Base-by-base conservation (phyloP, 2,329 filamentous ascomycete genomes). In the Diaporthe citri region DNA sequence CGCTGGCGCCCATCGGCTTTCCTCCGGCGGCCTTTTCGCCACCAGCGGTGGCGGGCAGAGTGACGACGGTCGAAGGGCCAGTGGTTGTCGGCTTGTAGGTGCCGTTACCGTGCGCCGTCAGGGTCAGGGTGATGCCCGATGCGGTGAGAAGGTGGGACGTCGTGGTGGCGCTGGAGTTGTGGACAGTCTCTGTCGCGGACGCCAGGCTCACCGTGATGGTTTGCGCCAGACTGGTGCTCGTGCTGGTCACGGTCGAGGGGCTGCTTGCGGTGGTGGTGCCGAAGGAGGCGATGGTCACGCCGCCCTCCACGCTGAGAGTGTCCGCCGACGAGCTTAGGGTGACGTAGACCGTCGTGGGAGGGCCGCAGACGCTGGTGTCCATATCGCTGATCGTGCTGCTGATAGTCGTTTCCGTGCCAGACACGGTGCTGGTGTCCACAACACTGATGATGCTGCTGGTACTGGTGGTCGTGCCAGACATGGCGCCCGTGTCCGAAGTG, bases 11-110 rank as follows among this genome's bases (percentile, higher is more conserved):
- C 55, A 76, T 20, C 3, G 74, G 74, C 67, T 77, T 76, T 46
- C 80, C 82, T 74, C 82, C 79, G 2, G 80, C 79, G 74, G 81
- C 80, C 79, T 83, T 84, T 74, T 77, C 79, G 4, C 79, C 82
- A 39, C 79, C 80, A 36, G 84, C 85, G 64, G 81, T 77, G 64
- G 82, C 76, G 71, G 83, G 75, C 25, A 72, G 17, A 12, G 57
- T 55, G n/a, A 59, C 48, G 41, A 81, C 79, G 41, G 51, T 39
- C 20, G 71, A 56, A 22, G 73, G 71, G 59, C 74, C 76, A 2
- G 78, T 79, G 71, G 73, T 77, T 25, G 83, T 77, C 52, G 83
- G 78, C 73, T 8, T 59, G 57, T 64, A 64, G 79, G 80, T 74
- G 84, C 78, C 20, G 82, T 84, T 83, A 41, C 60, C 60, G 56